Evolutionary conservation across 352 stramenopile species (phyloP).

Genomic region (Globisporangium radiosum): DNA sequence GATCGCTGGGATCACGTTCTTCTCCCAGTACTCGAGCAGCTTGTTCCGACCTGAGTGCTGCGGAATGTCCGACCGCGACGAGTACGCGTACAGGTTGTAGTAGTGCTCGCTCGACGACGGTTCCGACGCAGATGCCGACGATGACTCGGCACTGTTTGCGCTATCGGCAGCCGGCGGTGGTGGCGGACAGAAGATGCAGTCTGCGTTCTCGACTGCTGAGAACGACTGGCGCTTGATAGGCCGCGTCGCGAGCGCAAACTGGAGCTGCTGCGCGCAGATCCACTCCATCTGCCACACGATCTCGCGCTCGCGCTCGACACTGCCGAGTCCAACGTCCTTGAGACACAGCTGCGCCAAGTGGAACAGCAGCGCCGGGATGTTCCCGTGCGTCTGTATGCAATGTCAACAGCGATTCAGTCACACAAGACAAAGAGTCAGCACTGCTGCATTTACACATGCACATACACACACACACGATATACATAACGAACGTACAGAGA

Average conservation of each 20-base stretch:
- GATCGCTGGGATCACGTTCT: conserved; percentile 80
- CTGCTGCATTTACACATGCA: background rate
- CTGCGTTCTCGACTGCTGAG: conserved; percentile 26
- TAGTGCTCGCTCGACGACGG: conserved; percentile 31
- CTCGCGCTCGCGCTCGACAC: conserved; percentile 24
- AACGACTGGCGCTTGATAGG: conserved; percentile 36
- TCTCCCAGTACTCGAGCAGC: conserved; percentile 79
- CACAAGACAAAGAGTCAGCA: conserved; percentile 6
- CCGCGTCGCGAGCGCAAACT: conserved; percentile 36
- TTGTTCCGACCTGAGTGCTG: conserved; percentile 74
- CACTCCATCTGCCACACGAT: conserved; percentile 42
- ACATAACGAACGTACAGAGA: conserved; percentile 26
- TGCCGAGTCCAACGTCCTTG: conserved; percentile 27
- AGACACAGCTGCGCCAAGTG: conserved; percentile 54
- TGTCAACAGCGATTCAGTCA: background rate
- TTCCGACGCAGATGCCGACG: background rate
- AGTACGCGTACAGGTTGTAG: conserved; percentile 71
- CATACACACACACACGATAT: too few species aligned
- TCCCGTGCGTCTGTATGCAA: conserved; percentile 35
- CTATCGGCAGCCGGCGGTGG: conserved; percentile 4
- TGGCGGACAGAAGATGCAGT: conserved; percentile 20
- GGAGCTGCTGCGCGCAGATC: conserved; percentile 27
- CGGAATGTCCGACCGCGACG: conserved; percentile 47
- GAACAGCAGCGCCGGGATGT: conserved; percentile 50
- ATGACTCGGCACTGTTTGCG: background rate